phyloP scores from a whole-genome alignment of 2,329 filamentous ascomycete genomes.

The Lizonia empirigonia region DNA sequence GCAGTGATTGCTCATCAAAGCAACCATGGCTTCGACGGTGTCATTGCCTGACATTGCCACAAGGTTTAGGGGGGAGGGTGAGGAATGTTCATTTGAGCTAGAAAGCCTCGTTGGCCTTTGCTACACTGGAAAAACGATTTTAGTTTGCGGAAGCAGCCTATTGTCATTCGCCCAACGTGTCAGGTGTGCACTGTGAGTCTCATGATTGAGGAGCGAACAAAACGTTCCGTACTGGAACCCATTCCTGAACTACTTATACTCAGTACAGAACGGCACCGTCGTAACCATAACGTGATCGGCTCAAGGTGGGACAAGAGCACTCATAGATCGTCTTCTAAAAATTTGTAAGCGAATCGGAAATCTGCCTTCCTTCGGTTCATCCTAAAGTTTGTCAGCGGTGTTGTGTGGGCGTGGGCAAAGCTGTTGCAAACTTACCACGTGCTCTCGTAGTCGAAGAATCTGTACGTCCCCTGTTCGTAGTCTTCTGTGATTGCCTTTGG shows the following conservation, averaged over 20 bases:
- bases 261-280: conserved; percentile 36
- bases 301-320: conserved; percentile 4
- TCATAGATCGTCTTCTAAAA: conserved; percentile 88
- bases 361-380: conserved; percentile 98
- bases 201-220: conserved; percentile 25
- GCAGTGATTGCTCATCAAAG: background rate
- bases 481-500: conserved; percentile 98
- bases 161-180: background rate
- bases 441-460: conserved; percentile 99
- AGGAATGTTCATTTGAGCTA: no score
- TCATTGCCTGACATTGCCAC: background rate
- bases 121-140: no score
- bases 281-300: conserved; percentile 9
- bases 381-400: conserved; percentile 60
- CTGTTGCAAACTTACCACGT: conserved; percentile 71
- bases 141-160: background rate
- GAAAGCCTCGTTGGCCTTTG: no score
- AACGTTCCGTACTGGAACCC: conserved; percentile 25
- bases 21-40: background rate
- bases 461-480: conserved; percentile 97
- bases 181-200: conserved; percentile 6
- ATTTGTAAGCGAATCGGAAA: conserved; percentile 98
- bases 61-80: background rate
- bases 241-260: conserved; percentile 45
- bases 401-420: background rate